A percentile compares a stretch with the other conserved stretches of the same genome.
Evolutionary conservation across 2,329 filamentous ascomycete species (phyloP).

Genomic region (Ascocoryne sarcoides): DNA sequence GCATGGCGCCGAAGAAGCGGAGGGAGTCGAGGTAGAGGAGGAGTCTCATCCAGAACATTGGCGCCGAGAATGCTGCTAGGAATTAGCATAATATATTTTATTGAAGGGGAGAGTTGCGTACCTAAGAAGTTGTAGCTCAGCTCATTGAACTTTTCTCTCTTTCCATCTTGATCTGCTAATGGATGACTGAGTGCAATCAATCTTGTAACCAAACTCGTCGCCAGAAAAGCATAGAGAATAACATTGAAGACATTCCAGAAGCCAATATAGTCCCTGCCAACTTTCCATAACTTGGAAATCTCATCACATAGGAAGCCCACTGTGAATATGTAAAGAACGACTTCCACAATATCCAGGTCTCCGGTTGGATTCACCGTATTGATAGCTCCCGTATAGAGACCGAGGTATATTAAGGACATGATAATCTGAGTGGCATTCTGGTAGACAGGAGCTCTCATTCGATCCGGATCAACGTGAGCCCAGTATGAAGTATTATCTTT

Average conservation of each 20-base stretch:
- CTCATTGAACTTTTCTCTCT: slow-evolving; percentile 59
- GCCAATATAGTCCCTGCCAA: slow-evolving; percentile 80
- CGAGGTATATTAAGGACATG: slow-evolving; percentile 75
- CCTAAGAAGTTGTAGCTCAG: slow-evolving; percentile 83
- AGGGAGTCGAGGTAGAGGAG: slow-evolving; percentile 88
- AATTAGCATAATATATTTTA: slow-evolving; percentile 7
- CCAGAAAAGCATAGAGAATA: slow-evolving; percentile 69
- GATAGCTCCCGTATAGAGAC: slow-evolving; percentile 80
- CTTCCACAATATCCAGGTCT: slow-evolving; percentile 76
- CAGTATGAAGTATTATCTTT: slow-evolving; percentile 72
- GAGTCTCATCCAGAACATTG: slow-evolving; percentile 94
- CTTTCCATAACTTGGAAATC: slow-evolving; percentile 82
- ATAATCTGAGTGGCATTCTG: slow-evolving; percentile 86
- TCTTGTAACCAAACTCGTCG: slow-evolving; percentile 69
- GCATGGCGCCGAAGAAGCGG: slow-evolving; percentile 96
- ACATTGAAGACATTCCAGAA: slow-evolving; percentile 98
- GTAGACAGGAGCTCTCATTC: slow-evolving; percentile 86
- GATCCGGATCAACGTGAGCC: slow-evolving; percentile 82
- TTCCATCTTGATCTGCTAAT: slow-evolving; percentile 30
- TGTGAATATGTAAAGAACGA: slow-evolving; percentile 83
- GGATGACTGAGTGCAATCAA: slow-evolving; percentile 66
- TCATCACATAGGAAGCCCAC: slow-evolving; percentile 87
- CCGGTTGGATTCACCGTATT: slow-evolving; percentile 86
- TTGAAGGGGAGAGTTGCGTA: slow-evolving; percentile 5
- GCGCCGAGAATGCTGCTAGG: slow-evolving; percentile 65